phyloP scores from a whole-genome alignment of 2,329 filamentous ascomycete genomes.

The Colletotrichum sp. region DNA sequence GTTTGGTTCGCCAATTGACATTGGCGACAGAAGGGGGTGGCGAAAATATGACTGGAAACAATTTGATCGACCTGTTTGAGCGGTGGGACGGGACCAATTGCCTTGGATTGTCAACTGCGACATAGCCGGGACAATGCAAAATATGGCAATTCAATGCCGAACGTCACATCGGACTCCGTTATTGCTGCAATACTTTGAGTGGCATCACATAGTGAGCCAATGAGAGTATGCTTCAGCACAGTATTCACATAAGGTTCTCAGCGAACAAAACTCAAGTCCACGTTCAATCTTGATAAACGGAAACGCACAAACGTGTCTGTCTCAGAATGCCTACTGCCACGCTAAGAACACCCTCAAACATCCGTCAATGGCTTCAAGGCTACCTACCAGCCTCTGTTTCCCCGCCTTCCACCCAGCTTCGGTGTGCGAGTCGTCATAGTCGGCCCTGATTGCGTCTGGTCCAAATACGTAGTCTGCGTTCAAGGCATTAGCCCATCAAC shows the following conservation, averaged over 20 bases:
- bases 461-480: background rate
- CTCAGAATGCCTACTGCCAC: background rate
- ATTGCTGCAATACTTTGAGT: background rate
- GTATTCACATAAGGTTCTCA: background rate
- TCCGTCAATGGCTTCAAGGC: background rate
- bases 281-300: background rate
- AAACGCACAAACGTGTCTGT: background rate
- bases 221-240: background rate
- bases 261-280: background rate
- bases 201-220: background rate
- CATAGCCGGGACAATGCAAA: background rate
- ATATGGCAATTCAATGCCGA: background rate
- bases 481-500: background rate
- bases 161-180: background rate
- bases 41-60: too few relatives aligned
- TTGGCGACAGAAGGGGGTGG: too few relatives aligned
- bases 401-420: background rate
- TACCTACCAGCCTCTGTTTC: rapidly evolving
- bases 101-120: background rate
- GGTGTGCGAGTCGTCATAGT: background rate
- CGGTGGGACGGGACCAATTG: too few relatives aligned
- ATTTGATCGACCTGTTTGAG: too few relatives aligned
- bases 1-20: too few relatives aligned
- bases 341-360: background rate
- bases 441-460: background rate